Conservation (phyloP, 1,139 yeast genomes). For the Trichomonascaceae sp. region DNA sequence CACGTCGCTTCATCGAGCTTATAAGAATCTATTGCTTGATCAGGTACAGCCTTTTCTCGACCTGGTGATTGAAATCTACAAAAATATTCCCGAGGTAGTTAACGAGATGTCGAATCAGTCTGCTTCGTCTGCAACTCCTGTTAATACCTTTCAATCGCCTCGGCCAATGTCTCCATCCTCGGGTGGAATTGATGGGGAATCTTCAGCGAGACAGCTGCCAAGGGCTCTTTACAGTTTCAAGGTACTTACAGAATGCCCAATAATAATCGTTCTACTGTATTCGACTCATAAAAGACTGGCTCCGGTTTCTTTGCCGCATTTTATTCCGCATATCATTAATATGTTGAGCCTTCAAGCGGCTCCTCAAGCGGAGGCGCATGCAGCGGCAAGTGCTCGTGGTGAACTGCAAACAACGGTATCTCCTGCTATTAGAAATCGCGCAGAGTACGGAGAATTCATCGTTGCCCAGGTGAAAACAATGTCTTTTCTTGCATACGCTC, state of each 20-base stretch:
- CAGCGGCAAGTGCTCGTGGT: slow-evolving; percentile 51
- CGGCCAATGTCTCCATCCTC: slow-evolving; percentile 41
- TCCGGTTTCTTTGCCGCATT: slow-evolving; percentile 61
- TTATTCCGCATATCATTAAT: slow-evolving; percentile 77
- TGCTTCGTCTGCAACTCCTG: slow-evolving; percentile 21
- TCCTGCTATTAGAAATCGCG: slow-evolving; percentile 70
- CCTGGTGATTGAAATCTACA: slow-evolving; percentile 69
- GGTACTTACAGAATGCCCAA: slow-evolving; percentile 93
- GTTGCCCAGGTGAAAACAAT: slow-evolving; percentile 97
- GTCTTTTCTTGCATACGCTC: slow-evolving; percentile 87
- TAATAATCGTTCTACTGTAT: slow-evolving; percentile 86
- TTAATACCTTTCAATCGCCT: slow-evolving; percentile 34
- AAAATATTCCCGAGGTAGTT: slow-evolving; percentile 73
- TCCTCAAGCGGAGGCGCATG: slow-evolving; percentile 64
- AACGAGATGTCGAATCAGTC: slow-evolving; percentile 48
- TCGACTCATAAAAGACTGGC: slow-evolving; percentile 80
- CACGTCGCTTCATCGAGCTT: slow-evolving; percentile 83
- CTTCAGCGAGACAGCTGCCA: slow-evolving; percentile 38
- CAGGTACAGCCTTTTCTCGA: slow-evolving; percentile 77
- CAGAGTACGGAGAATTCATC: slow-evolving; percentile 81
- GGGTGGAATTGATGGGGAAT: slow-evolving; percentile 32
- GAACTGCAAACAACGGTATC: slow-evolving; percentile 47
- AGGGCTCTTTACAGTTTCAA: slow-evolving; percentile 78
- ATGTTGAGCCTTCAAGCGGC: slow-evolving; percentile 71
- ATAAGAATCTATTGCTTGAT: slow-evolving; percentile 60